A percentile compares a stretch with the other conserved stretches of the same genome.
phyloP scores from a whole-genome alignment of 164 flowering plant genomes.

The Sedum album region DNA sequence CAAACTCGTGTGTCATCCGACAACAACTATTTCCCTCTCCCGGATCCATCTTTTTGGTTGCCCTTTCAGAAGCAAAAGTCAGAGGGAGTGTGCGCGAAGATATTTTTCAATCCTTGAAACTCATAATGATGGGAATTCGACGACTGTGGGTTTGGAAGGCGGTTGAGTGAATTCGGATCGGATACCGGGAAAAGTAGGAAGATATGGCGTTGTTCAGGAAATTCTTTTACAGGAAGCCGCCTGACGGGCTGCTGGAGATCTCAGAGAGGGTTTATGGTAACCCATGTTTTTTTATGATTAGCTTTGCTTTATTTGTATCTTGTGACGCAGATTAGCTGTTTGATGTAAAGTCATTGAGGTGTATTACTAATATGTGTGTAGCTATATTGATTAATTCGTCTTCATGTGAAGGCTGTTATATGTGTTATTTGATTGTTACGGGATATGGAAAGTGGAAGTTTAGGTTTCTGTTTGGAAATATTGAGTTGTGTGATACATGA shows the following conservation, averaged over 20 bases:
- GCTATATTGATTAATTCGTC: not conserved
- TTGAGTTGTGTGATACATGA: not conserved
- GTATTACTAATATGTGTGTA: not conserved
- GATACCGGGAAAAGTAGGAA: not conserved
- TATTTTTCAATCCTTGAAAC: not conserved
- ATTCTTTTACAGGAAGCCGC: slow-evolving; percentile 53
- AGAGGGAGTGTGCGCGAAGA: slow-evolving; percentile 2
- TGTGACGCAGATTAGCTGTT: slow-evolving; percentile 8
- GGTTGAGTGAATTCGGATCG: slow-evolving; percentile 1
- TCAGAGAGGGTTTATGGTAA: slow-evolving; percentile 58
- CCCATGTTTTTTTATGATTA: slow-evolving; percentile 8
- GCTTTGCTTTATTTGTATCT: not conserved
- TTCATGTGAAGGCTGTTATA: not conserved
- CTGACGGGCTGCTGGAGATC: slow-evolving; percentile 65
- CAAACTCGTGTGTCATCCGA: not conserved
- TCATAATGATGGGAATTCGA: not conserved
- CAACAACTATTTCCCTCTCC: not conserved
- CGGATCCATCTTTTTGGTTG: not conserved
- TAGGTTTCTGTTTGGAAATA: too few relatives aligned
- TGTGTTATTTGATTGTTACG: not conserved
- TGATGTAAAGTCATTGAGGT: not conserved
- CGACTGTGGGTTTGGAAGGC: not conserved
- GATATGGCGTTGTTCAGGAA: slow-evolving; percentile 54
- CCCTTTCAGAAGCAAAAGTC: not conserved
- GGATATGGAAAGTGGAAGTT: not conserved